Evolutionary conservation across 495 filamentous ascomycete species (phyloP), one percentile per base, ranked within the genome.

Genomic region (Neurospora pannonica): DNA sequence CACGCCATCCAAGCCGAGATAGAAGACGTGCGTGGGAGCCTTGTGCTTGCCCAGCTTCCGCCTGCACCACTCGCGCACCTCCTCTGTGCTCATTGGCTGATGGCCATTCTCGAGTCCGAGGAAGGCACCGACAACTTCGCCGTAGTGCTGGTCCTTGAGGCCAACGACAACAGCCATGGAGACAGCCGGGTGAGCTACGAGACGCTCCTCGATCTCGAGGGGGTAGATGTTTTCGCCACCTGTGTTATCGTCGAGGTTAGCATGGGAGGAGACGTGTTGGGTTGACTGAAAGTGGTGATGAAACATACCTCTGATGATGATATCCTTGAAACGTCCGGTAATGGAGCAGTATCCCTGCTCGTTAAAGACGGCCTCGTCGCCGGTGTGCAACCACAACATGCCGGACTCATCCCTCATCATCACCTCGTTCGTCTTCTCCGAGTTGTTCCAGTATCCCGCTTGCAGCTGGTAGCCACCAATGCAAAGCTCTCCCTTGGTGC

Each of bases 361-460:
- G 74, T 90, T 87, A 77, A 93, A 91, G 0, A 89, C 84, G 2
- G 89, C 91, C 81, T 93, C 90, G 75, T 93, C 91, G 31, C 91
- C 91, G 0, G 91, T 92, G 75, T 88, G 87, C 74, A 93, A 76
- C 91, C 91, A 93, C 43, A 88, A 78, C 17, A 87, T 83, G 0
- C 90, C 90, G 3, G 85, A 78, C 48, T 86, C 85, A 75, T 93
- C 91, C 9, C 85, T 82, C 24, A 85, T 77, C 80, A 92, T 86
- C 2, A 87, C 84, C 80, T 92, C 90, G 9, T 85, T 86, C 13
- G 90, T 92, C 83, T 92, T 91, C 75, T 88, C 87, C n/a, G 86
- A 85, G 78, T 92, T 91, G 69, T 89, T 86, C 89, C 89, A 93
- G 81, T 93, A 93, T 31, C 90, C 90, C 34, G 87, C 87, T 72